Evolutionary conservation across 164 flowering plant genomes (phyloP).

Genomic region (Liriodendron chinense): DNA sequence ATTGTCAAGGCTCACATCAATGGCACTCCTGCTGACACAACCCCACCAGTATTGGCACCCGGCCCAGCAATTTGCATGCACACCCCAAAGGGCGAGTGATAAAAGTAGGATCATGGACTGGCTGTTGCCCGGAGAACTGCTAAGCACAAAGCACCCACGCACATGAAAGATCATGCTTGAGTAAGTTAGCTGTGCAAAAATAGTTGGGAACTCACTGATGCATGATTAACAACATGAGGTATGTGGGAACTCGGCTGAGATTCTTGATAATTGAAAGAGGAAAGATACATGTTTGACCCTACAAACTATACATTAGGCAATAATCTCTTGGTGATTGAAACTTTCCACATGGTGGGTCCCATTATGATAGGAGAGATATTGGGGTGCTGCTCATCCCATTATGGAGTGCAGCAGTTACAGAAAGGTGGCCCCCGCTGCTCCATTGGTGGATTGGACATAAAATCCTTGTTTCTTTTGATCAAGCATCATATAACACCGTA

Average conservation of each 20-base stretch:
- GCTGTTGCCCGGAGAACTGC: not conserved
- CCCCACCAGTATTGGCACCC: not conserved
- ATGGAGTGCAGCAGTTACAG: no score
- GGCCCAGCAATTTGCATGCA: not conserved
- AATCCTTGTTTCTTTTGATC: not conserved
- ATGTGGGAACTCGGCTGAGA: not conserved
- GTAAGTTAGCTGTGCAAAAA: not conserved
- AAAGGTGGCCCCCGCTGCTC: no score
- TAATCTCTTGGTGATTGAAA: no score
- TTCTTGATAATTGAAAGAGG: not conserved
- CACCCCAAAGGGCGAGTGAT: not conserved
- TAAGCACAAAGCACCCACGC: not conserved
- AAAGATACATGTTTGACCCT: no score
- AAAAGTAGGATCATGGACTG: not conserved
- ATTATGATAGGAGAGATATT: not conserved
- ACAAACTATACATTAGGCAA: no score
- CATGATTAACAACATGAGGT: not conserved
- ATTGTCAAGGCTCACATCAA: not conserved
- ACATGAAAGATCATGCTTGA: not conserved
- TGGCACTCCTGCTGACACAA: not conserved
- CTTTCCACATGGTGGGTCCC: not conserved
- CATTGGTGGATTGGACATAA: not conserved
- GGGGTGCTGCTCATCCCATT: no score
- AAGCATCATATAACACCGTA: not conserved
- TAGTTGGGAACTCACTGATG: not conserved